Evolutionary conservation across 2,329 filamentous ascomycete species (phyloP).

Genomic region (Neopestalotiopsis rosae): DNA sequence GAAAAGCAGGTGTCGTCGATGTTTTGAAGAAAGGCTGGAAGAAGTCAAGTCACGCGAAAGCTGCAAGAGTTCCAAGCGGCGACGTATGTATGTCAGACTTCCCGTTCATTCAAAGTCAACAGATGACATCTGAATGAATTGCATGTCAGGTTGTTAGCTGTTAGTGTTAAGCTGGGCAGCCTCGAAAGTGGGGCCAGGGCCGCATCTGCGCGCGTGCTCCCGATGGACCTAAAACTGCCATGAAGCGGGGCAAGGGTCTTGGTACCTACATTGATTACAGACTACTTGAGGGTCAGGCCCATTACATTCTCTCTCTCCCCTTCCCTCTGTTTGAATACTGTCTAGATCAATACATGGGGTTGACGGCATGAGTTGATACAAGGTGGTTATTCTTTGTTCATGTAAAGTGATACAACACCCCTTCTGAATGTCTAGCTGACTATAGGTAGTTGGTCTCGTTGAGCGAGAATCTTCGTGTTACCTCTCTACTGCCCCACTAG

Average conservation of each 20-base stretch:
- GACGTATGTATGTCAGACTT: neutral
- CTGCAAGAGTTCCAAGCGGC: neutral
- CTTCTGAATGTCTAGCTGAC: too few species aligned
- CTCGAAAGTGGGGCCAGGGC: conserved; percentile 6
- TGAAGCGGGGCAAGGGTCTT: neutral
- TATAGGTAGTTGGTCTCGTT: too few species aligned
- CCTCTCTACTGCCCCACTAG: too few species aligned
- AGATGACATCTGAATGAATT: conserved; percentile 6
- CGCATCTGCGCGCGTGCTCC: neutral
- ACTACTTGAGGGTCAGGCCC: too few species aligned
- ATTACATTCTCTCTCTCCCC: too few species aligned
- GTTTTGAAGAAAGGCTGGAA: neutral
- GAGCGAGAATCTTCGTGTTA: too few species aligned
- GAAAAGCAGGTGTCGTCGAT: neutral
- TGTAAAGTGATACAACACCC: too few species aligned
- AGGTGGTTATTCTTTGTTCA: too few species aligned
- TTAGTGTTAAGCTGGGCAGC: neutral
- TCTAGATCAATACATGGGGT: too few species aligned
- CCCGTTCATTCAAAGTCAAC: conserved; percentile 7
- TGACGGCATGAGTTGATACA: too few species aligned
- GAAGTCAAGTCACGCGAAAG: neutral
- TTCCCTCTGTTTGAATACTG: too few species aligned
- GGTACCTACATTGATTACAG: too few species aligned
- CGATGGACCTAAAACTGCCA: neutral
- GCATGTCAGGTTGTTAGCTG: neutral